Percentiles rank a stretch among this genome's conserved stretches.
Conservation (phyloP, 2,329 filamentous ascomycete genomes). For the Hypoxylon sp. region DNA sequence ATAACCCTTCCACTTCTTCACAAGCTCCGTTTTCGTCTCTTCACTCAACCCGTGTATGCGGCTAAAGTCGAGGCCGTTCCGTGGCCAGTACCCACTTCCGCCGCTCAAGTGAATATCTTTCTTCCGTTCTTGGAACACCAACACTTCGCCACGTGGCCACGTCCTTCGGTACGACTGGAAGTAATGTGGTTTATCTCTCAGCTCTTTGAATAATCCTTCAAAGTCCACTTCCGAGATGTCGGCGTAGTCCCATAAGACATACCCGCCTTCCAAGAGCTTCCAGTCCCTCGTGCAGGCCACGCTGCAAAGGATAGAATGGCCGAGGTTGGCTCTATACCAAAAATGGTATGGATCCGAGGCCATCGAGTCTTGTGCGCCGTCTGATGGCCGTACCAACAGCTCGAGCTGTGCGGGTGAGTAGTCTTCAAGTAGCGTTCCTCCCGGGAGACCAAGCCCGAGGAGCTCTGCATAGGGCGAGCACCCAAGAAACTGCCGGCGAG, state of each 20-base stretch:
- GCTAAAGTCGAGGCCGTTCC: neutral
- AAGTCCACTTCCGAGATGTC: neutral
- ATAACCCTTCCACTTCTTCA: neutral
- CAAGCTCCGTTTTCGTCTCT: neutral
- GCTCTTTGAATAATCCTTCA: too few relatives aligned
- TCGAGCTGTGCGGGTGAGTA: neutral
- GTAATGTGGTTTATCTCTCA: neutral
- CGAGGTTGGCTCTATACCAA: neutral
- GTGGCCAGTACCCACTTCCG: neutral
- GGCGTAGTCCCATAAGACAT: slow-evolving; percentile 14
- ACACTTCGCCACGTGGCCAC: neutral
- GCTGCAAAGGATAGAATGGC: neutral
- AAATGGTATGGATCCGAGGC: neutral
- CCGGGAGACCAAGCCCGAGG: neutral
- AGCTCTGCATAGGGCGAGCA: neutral
- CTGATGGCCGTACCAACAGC: neutral
- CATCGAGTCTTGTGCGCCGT: neutral
- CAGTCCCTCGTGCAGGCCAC: neutral
- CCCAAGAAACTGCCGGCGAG: neutral
- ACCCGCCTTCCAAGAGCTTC: slow-evolving; percentile 4
- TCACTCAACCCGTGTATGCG: neutral
- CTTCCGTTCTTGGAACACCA: neutral
- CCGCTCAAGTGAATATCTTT: neutral
- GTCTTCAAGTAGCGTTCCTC: neutral
- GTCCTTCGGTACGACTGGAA: neutral